phyloP scores from a whole-genome alignment of 2,329 filamentous ascomycete genomes.

The Aphanoascus verrucosus region DNA sequence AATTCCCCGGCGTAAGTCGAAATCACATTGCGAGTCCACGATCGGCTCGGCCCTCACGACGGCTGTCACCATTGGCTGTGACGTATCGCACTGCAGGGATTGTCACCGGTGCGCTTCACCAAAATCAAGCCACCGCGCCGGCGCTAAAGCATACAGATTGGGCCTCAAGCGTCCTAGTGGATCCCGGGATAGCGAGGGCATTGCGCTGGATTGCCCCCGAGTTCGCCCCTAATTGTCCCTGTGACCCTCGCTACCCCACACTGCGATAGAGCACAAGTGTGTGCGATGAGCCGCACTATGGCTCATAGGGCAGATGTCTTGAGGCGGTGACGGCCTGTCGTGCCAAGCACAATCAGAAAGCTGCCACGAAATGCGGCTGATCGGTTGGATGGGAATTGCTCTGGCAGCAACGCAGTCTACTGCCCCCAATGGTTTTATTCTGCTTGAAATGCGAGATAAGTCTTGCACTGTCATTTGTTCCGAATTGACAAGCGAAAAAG shows the following conservation, averaged over 20 bases:
- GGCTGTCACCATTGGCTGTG: slow-evolving; percentile 5
- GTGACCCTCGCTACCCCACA: background rate
- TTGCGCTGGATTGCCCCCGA: background rate
- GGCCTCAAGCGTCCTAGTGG: background rate
- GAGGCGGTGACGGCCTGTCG: slow-evolving; percentile 1
- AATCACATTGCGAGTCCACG: background rate
- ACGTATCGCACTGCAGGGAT: slow-evolving; percentile 9
- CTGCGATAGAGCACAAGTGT: background rate
- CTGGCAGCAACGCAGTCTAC: slow-evolving; percentile 2
- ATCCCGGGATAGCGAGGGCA: background rate
- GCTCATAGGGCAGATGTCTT: slow-evolving; percentile 2
- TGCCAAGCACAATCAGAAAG: background rate
- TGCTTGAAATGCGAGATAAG: no score
- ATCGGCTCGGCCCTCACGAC: background rate
- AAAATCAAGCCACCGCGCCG: background rate
- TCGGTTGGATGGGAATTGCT: background rate
- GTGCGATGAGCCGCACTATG: background rate
- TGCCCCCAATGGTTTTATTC: no score
- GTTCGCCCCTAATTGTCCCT: background rate
- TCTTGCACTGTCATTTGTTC: background rate
- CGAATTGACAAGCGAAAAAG: background rate
- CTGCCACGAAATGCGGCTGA: background rate
- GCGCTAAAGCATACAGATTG: background rate
- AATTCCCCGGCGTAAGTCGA: background rate
- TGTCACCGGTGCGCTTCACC: background rate